phyloP scores from a whole-genome alignment of 257 asterid genomes.

The Solanum etuberosum region DNA sequence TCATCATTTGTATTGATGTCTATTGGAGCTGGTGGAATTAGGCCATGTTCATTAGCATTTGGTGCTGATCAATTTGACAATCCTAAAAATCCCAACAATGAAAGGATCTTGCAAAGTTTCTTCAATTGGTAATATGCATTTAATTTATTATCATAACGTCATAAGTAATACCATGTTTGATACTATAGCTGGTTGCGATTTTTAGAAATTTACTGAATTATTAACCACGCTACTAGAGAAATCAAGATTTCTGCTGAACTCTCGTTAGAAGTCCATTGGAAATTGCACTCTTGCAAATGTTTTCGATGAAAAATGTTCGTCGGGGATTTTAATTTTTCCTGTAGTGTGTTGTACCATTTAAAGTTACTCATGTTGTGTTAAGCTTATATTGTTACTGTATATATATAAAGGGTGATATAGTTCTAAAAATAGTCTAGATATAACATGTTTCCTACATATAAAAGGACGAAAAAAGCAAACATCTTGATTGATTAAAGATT shows the following conservation, averaged over 20 bases:
- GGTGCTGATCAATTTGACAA: slow-evolving; percentile 74
- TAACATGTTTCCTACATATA: background rate
- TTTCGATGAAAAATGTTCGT: background rate
- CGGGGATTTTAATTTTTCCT: no score
- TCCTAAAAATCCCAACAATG: slow-evolving; percentile 38
- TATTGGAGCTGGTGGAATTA: slow-evolving; percentile 59
- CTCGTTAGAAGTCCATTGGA: background rate
- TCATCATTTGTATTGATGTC: slow-evolving; percentile 46
- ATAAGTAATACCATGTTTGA: background rate
- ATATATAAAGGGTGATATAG: no score
- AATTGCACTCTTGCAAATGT: background rate
- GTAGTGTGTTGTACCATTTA: background rate
- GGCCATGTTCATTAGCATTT: slow-evolving; percentile 71
- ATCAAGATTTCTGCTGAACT: no score
- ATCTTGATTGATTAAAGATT: background rate
- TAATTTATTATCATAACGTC: background rate
- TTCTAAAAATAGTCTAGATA: background rate
- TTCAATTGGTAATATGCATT: slow-evolving; percentile 32
- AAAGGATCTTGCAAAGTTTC: slow-evolving; percentile 41
- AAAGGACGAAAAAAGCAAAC: background rate
- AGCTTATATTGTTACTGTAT: background rate
- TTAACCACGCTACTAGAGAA: background rate
- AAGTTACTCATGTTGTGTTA: no score
- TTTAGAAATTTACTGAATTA: background rate
- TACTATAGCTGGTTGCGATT: fast-evolving